Evolutionary conservation across 495 filamentous ascomycete species (phyloP), one percentile per base, ranked within the genome.

Genomic region (Trypethelium eluteriae): DNA sequence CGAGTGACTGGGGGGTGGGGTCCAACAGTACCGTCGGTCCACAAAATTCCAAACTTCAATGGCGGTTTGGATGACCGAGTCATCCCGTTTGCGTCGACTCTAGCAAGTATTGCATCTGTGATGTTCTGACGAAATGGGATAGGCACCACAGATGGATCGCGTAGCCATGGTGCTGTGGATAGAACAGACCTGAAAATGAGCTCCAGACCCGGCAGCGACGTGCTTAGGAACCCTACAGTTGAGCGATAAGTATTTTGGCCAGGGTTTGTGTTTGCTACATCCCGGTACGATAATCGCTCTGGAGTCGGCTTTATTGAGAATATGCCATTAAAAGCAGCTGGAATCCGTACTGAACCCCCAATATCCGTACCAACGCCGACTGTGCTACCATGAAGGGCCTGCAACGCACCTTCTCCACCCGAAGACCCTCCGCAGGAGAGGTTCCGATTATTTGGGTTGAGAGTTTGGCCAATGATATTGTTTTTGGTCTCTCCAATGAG

Each of bases 231-330:
- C 6, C 53, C 53, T n/a, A 59, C 53, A 6, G 36, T 32, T 7
- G 53, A 34, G 34, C 18, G 53, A 34, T 34, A 34, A 32, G 36
- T 59, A n/a, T 34, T 59, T 36, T 59, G 53, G 14, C 53, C 53
- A 36, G 53, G 53, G n/a, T n/a, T n/a, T n/a, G n/a, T n/a, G 18
- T 59, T 59, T 34, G 53, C 53, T 34, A 32, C 44, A 57, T 84
- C 7, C 84, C 81, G 3, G 79, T 76, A 57, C 49, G 71, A 71
- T 71, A 75, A 50, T 80, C 85, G 38, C 70, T 74, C 64, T 76
- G 79, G 7, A 86, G 88, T 32, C 87, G 89, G 87, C 68, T 84
- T 85, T 63, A 90, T 75, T 0, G 85, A 86, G 74, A 84, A 91
- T 5, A 91, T 68, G 2, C 85, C 87, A 66, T 84, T 82, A 63